A percentile compares a stretch with the other conserved stretches of the same genome.
Evolutionary conservation across 495 filamentous ascomycete species (phyloP).

Genomic region (Talaromyces wortmannii): DNA sequence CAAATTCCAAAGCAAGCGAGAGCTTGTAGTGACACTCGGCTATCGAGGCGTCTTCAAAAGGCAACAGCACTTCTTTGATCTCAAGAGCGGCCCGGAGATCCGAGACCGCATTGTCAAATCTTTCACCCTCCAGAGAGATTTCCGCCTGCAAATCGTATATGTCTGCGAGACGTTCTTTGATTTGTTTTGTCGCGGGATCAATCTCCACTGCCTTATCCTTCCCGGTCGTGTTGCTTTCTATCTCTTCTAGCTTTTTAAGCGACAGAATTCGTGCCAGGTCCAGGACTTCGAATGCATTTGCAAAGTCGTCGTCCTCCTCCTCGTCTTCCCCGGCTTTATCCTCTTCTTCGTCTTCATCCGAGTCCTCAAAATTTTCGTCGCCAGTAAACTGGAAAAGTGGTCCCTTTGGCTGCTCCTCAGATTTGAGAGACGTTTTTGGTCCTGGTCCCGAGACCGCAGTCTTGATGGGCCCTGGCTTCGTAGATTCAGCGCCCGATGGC

Average conservation of each 20-base stretch:
- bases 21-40: constrained; percentile 95
- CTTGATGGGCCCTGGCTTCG: background rate
- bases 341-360: constrained; percentile 57
- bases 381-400: constrained; percentile 87
- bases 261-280: constrained; percentile 85
- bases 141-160: constrained; percentile 88
- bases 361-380: constrained; percentile 83
- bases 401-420: constrained; percentile 15
- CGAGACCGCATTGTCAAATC: constrained; percentile 70
- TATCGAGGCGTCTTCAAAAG: constrained; percentile 70
- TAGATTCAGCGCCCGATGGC: constrained; percentile 7
- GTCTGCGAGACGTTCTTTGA: constrained; percentile 81
- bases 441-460: constrained; percentile 10
- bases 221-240: constrained; percentile 37
- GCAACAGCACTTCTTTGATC: constrained; percentile 69
- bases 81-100: constrained; percentile 71
- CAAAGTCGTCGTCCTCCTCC: constrained; percentile 88
- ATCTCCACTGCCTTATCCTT: constrained; percentile 46
- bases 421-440: constrained; percentile 18
- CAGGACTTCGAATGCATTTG: constrained; percentile 82
- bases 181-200: constrained; percentile 45
- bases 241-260: constrained; percentile 45
- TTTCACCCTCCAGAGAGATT: constrained; percentile 91
- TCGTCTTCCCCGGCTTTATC: constrained; percentile 44
- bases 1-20: constrained; percentile 91